These are phyloP conservation scores for Phytophthora litchii DNA, from an alignment of 352 stramenopile species.

Conservation along the genomic window DNA sequence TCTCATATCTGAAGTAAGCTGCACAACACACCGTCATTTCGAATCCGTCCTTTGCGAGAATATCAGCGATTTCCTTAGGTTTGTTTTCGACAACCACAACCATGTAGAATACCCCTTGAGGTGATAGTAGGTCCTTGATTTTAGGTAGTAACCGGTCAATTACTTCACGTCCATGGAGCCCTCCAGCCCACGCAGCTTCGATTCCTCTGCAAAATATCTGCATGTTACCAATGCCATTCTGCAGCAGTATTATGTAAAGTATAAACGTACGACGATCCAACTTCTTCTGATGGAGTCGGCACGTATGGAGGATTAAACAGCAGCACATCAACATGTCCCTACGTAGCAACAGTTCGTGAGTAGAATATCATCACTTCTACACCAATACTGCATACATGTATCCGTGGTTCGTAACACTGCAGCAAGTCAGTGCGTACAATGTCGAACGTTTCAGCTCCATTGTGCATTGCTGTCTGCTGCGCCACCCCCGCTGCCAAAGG, in stretches of 20 bases:
- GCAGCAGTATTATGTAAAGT: not conserved
- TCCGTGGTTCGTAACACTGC: constrained; percentile 56
- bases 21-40: constrained; percentile 54
- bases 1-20: not conserved
- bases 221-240: not conserved
- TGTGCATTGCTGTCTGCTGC: constrained; percentile 83
- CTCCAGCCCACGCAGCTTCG: constrained; percentile 96
- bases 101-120: constrained; percentile 95
- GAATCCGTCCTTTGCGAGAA: constrained; percentile 73
- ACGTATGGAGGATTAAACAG: constrained; percentile 99
- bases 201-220: constrained; percentile 77
- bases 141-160: constrained; percentile 95
- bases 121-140: constrained; percentile 85
- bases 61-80: constrained; percentile 91
- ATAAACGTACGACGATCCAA: constrained; percentile 83
- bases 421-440: constrained; percentile 89
- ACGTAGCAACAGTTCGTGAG: not conserved
- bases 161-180: constrained; percentile 92
- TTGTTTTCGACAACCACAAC: constrained; percentile 98
- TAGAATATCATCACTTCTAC: not conserved
- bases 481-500: constrained; percentile 83
- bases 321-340: constrained; percentile 91
- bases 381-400: constrained; percentile 41
- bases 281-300: constrained; percentile 95
- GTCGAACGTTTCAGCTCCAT: constrained; percentile 76